Evolutionary conservation across 2,329 filamentous ascomycete species (phyloP).

Genomic region (Calonectria crousiana): DNA sequence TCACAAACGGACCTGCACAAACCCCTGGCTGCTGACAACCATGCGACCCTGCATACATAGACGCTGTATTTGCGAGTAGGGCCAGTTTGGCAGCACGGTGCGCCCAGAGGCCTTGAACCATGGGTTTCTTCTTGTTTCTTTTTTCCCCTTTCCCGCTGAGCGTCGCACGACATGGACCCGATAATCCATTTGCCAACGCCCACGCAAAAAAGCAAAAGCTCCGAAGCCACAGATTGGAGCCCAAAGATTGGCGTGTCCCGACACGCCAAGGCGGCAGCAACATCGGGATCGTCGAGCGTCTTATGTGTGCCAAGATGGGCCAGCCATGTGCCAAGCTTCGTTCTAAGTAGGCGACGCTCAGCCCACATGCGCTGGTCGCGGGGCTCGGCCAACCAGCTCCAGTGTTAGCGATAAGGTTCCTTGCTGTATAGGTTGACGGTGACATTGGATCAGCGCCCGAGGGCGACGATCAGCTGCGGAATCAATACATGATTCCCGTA

Average conservation of each 20-base stretch:
- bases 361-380: slow-evolving; percentile 7
- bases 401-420: background rate
- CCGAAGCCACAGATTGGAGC: background rate
- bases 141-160: background rate
- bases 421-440: background rate
- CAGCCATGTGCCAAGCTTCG: slow-evolving; percentile 21
- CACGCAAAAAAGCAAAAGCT: background rate
- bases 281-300: background rate
- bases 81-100: background rate
- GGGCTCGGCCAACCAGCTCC: background rate
- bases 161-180: background rate
- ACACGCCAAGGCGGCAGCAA: background rate
- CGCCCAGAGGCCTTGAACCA: background rate
- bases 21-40: slow-evolving; percentile 3
- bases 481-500: slow-evolving; percentile 7
- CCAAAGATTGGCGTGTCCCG: background rate
- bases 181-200: background rate
- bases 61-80: background rate
- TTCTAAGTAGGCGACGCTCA: slow-evolving; percentile 11
- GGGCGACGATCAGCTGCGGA: background rate
- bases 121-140: background rate
- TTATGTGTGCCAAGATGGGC: slow-evolving; percentile 3
- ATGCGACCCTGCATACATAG: background rate
- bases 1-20: slow-evolving; percentile 7
- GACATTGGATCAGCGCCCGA: background rate